phyloP scores from a whole-genome alignment of 2,329 filamentous ascomycete genomes.

The Fusarium globosum region DNA sequence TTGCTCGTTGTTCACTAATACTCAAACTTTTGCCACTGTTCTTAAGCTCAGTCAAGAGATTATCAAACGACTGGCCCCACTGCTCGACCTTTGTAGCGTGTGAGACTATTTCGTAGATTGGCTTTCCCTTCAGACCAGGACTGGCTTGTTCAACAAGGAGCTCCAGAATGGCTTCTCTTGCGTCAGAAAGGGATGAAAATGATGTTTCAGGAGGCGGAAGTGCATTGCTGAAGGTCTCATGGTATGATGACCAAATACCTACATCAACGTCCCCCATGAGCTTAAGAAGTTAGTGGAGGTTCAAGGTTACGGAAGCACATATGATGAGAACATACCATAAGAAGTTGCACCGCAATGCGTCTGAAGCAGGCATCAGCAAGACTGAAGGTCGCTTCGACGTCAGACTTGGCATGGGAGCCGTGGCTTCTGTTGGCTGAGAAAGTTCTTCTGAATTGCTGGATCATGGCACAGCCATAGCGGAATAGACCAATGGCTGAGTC shows the following conservation, averaged over 20 bases:
- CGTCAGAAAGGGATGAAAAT: constrained; percentile 3
- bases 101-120: background rate
- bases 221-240: background rate
- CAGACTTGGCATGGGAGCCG: rapidly evolving
- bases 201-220: background rate
- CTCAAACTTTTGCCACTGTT: rapidly evolving
- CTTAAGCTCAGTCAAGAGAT: background rate
- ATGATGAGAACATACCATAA: background rate
- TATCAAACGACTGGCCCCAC: constrained; percentile 13
- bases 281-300: background rate
- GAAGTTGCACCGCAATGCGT: constrained; percentile 15
- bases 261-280: constrained; percentile 18
- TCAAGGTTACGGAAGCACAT: rapidly evolving
- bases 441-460: constrained; percentile 1
- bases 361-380: constrained; percentile 11
- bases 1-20: background rate
- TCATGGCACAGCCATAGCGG: constrained; percentile 32
- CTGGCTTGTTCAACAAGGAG: constrained; percentile 19
- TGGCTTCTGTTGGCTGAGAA: rapidly evolving
- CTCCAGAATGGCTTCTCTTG: constrained; percentile 17
- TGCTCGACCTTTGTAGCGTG: constrained; percentile 7
- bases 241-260: background rate
- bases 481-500: constrained; percentile 21
- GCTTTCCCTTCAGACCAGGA: constrained; percentile 18
- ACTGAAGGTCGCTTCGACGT: background rate